phyloP scores from a whole-genome alignment of 2,329 filamentous ascomycete genomes.

The Phoma sp. region DNA sequence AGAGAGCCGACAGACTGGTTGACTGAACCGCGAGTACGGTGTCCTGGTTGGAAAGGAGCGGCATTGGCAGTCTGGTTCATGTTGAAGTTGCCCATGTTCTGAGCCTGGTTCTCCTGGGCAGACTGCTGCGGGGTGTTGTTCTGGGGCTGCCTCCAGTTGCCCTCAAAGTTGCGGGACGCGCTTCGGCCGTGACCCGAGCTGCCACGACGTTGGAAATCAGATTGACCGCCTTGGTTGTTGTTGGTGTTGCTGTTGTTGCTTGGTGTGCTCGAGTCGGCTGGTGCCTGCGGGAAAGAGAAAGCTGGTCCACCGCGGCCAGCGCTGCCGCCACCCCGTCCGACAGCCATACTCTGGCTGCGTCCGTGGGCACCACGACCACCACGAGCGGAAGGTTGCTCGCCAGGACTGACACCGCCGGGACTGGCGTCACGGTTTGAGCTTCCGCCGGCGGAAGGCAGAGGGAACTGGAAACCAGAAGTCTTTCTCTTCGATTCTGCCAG shows the following conservation, averaged over 20 bases:
- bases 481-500: constrained; percentile 96
- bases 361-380: constrained; percentile 65
- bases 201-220: constrained; percentile 77
- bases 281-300: constrained; percentile 71
- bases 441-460: constrained; percentile 72
- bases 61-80: constrained; percentile 74
- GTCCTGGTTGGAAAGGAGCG: constrained; percentile 87
- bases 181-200: constrained; percentile 81
- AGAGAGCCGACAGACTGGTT: constrained; percentile 83
- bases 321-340: constrained; percentile 70
- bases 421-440: constrained; percentile 62
- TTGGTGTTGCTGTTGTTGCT: constrained; percentile 49
- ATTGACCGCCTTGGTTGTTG: constrained; percentile 48
- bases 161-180: constrained; percentile 92
- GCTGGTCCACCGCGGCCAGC: constrained; percentile 69
- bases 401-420: constrained; percentile 55
- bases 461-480: constrained; percentile 93
- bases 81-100: constrained; percentile 66
- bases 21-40: constrained; percentile 84
- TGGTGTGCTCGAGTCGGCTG: constrained; percentile 53
- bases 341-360: constrained; percentile 89
- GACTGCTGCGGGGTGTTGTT: constrained; percentile 58
- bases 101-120: constrained; percentile 53
- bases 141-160: constrained; percentile 93
- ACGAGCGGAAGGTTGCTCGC: constrained; percentile 41